These are phyloP conservation scores for Mentha longifolia DNA, from an alignment of 257 asterid genomes.

Conservation along the genomic window DNA sequence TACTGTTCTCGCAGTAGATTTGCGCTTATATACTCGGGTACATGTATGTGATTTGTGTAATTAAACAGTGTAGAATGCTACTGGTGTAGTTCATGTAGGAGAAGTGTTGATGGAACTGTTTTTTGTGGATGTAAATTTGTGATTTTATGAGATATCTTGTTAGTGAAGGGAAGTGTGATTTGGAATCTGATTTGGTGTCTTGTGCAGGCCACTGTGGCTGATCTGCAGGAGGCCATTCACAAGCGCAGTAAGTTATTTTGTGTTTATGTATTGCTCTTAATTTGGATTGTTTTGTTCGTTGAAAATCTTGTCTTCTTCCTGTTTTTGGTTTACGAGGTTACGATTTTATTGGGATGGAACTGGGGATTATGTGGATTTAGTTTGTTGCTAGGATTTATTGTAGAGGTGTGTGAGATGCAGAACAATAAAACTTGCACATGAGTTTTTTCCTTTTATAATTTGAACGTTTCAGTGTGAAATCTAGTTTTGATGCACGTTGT, in stretches of 20 bases:
- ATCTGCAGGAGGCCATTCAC: slow-evolving; percentile 91
- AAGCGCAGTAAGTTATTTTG: slow-evolving; percentile 63
- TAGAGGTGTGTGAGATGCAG: not conserved
- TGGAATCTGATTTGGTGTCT: slow-evolving; percentile 38
- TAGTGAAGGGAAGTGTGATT: slow-evolving; percentile 11
- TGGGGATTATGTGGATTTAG: slow-evolving; percentile 15
- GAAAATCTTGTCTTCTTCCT: slow-evolving; percentile 3
- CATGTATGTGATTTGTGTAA: not conserved
- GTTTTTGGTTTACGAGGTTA: not conserved
- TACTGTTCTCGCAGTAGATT: not conserved
- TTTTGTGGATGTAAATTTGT: not conserved
- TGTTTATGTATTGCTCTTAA: slow-evolving; percentile 25
- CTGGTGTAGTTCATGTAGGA: slow-evolving; percentile 9
- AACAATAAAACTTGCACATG: not conserved
- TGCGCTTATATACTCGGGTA: not conserved
- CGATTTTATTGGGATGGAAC: not conserved
- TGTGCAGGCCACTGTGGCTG: slow-evolving; percentile 86
- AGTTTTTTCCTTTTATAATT: not conserved
- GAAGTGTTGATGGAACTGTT: not conserved
- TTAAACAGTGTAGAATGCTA: not conserved
- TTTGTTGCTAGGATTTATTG: not conserved
- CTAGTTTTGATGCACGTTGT: slow-evolving; percentile 6
- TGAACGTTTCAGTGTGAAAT: not conserved
- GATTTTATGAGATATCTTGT: not conserved
- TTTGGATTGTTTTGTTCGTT: slow-evolving; percentile 5